Percentiles rank a stretch among this genome's conserved stretches.
Evolutionary conservation across 2,329 filamentous ascomycete genomes (phyloP).

Genomic region (Venturiaceae sp.): DNA sequence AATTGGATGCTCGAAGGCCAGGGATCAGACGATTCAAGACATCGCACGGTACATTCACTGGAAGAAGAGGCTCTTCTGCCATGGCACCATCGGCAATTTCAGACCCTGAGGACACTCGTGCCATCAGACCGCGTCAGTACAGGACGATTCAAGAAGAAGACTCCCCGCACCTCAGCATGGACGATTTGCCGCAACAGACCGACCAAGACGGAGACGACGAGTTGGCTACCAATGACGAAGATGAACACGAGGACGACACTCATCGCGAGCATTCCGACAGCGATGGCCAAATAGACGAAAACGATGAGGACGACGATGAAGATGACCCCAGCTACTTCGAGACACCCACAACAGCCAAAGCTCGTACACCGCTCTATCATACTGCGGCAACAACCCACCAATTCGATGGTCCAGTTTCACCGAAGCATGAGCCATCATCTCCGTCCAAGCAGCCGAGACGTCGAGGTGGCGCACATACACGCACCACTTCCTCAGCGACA

Average conservation of each 20-base stretch:
- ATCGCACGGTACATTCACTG: conserved; percentile 15
- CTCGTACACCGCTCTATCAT: conserved; percentile 16
- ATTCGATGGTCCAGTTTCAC: not conserved
- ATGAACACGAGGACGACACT: conserved; percentile 33
- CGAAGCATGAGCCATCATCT: not conserved
- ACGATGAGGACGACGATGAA: conserved; percentile 16
- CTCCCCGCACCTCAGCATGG: conserved; percentile 14
- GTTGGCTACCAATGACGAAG: conserved; percentile 70
- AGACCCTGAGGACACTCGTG: conserved; percentile 41
- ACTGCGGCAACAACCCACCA: not conserved
- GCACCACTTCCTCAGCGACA: conserved; percentile 72
- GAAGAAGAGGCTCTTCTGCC: not conserved
- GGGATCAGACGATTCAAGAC: conserved; percentile 43
- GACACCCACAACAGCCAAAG: conserved; percentile 21
- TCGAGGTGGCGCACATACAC: conserved; percentile 44
- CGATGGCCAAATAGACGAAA: conserved; percentile 17
- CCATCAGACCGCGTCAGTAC: conserved; percentile 15
- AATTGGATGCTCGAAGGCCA: conserved; percentile 44
- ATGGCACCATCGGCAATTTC: conserved; percentile 45
- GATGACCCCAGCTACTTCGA: conserved; percentile 26
- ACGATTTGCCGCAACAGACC: conserved; percentile 50
- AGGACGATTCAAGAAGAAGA: conserved; percentile 33
- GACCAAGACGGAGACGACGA: conserved; percentile 88
- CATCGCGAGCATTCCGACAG: not conserved
- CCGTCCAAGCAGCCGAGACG: not conserved